Conservation (phyloP, 2,329 filamentous ascomycete genomes). For the Hymenoscyphus linearis region DNA sequence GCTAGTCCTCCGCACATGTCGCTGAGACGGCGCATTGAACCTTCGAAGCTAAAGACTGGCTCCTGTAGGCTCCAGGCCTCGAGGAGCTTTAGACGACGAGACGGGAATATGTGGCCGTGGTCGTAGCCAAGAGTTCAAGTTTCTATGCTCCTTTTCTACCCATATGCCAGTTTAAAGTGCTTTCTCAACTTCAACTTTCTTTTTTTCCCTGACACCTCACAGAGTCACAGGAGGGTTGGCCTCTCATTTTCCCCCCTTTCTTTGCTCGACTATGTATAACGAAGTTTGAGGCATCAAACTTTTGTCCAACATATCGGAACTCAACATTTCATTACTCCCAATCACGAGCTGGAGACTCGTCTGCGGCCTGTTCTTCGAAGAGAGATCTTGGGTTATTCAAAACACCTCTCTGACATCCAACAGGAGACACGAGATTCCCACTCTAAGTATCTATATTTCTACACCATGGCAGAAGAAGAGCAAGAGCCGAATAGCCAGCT, state of each 20-base stretch:
- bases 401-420: background rate
- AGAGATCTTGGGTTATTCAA: background rate
- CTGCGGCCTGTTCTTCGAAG: background rate
- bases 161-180: background rate
- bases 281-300: background rate
- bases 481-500: conserved; percentile 2
- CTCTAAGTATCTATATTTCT: background rate
- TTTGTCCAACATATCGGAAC: background rate
- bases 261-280: background rate
- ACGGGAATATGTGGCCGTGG: too few species aligned
- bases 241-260: background rate
- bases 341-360: background rate
- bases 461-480: background rate
- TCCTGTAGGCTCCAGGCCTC: background rate
- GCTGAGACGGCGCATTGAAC: conserved; percentile 3
- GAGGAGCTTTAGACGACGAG: background rate
- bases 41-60: background rate
- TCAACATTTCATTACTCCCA: background rate
- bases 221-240: background rate
- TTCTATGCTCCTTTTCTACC: background rate
- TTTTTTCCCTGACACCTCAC: too few species aligned
- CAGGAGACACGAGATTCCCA: background rate
- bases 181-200: background rate
- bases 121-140: too few species aligned
- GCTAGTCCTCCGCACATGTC: background rate